Conservation (phyloP, 176 grass and related monocot species). For the Alopecurus myosuroides region DNA sequence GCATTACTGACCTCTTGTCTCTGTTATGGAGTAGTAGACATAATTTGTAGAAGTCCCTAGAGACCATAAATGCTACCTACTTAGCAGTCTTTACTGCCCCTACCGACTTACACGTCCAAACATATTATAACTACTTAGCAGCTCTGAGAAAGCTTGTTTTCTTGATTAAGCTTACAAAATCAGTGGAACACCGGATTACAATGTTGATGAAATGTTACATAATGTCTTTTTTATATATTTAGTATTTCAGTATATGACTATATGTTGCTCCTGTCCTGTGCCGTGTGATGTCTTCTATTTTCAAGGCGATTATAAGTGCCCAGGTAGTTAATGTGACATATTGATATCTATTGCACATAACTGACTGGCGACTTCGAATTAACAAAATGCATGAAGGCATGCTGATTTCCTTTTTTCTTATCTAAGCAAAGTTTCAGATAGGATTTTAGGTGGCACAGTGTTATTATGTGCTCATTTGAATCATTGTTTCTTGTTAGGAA, state of each 20-base stretch:
- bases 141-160: background rate
- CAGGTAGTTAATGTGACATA: background rate
- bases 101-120: background rate
- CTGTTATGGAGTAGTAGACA: background rate
- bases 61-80: background rate
- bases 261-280: background rate
- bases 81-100: background rate
- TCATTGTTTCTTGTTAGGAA: background rate
- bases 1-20: background rate
- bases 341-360: background rate
- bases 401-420: background rate
- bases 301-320: background rate
- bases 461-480: background rate
- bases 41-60: background rate
- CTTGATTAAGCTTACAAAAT: background rate
- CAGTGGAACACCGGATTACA: background rate
- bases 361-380: background rate
- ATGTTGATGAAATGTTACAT: background rate
- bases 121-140: background rate
- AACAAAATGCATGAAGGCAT: background rate
- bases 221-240: background rate
- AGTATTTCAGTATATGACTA: background rate
- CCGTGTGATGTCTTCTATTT: background rate
- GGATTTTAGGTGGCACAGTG: background rate
- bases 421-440: background rate